Conservation (phyloP, 139 green algal genomes). For the Mesostigma viride region DNA sequence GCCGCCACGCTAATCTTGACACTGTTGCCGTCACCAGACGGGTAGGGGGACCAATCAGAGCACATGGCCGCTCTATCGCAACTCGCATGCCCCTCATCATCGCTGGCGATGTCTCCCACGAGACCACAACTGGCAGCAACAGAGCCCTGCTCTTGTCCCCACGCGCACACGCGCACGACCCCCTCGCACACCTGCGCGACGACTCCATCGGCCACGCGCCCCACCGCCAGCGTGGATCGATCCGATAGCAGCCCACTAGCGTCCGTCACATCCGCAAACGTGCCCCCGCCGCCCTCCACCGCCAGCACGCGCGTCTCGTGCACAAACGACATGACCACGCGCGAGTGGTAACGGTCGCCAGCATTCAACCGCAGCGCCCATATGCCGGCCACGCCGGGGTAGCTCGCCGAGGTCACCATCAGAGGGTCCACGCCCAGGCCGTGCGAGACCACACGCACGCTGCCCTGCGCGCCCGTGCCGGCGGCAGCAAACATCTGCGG, state of each 20-base stretch:
- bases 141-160: no score
- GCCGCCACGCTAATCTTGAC: conserved; percentile 10
- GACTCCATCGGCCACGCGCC: conserved; percentile 13
- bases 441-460: conserved; percentile 20
- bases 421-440: conserved; percentile 23
- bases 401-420: conserved; percentile 9
- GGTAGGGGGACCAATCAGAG: background rate
- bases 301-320: conserved; percentile 26
- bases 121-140: no score
- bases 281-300: conserved; percentile 17
- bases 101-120: no score
- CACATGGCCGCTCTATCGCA: no score
- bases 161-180: conserved; percentile 15
- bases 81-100: no score
- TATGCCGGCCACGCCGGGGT: conserved; percentile 19
- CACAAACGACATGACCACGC: conserved; percentile 36
- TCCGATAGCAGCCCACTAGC: conserved; percentile 12
- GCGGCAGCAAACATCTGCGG: conserved; percentile 30
- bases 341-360: conserved; percentile 20
- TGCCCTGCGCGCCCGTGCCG: conserved; percentile 3
- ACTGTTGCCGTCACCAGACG: background rate
- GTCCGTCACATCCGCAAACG: conserved; percentile 24
- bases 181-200: conserved; percentile 17
- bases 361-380: conserved; percentile 17
- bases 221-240: conserved; percentile 17